Base-by-base conservation (phyloP, 2,329 filamentous ascomycete species). In the Cercospora citrullina region DNA sequence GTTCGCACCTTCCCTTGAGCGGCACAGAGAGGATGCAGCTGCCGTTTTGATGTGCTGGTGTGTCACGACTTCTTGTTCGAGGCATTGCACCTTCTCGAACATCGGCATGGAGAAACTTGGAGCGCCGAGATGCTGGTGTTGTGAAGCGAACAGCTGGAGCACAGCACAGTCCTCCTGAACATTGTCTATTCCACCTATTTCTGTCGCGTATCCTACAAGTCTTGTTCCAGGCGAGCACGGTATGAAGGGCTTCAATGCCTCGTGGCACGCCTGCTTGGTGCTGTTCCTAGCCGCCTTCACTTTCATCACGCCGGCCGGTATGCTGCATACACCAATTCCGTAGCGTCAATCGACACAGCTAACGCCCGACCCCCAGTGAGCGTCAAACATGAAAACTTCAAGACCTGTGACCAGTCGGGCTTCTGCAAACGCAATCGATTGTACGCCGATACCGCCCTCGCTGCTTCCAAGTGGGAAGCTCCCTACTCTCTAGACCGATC, bases 341-440 rank as follows among this genome's bases (percentile, higher is more conserved):
- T 36, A 36, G 18, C 16, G 33, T 39, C 21, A 31, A 31, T 42
- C 45, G 30, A 14, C 30, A 28, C 58, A 45, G n/a, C 30, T 51
- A 61, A 30, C 16, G 3, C 4, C 18, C 26, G 18, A 66, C 42
- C 3, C 26, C 31, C 73, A 96, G 93, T 87, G 72, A 85, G 87
- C 75, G 95, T 99, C 63, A 99, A 99, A 83, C 91, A 97, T 78
- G 89, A 97, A 76, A 94, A 96, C 80, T 99, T 98, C 86, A 99
- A 98, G 79, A 97, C 91, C 75, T 99, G 95, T 83, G 84, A 91
- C 73, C 94, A 99, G 79, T 95, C 94, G 4, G 95, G 95, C 75
- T 99, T 99, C 84, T 99, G 95, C 83, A 95, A 93, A 79, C 91
- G 95, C 72, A 98, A 98, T 82, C 89, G 95, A 79, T 91, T 88